Evolutionary conservation across 768 basidiomycete species (phyloP), one percentile per base, ranked within the genome.

Genomic region (Termitomyces sp.): DNA sequence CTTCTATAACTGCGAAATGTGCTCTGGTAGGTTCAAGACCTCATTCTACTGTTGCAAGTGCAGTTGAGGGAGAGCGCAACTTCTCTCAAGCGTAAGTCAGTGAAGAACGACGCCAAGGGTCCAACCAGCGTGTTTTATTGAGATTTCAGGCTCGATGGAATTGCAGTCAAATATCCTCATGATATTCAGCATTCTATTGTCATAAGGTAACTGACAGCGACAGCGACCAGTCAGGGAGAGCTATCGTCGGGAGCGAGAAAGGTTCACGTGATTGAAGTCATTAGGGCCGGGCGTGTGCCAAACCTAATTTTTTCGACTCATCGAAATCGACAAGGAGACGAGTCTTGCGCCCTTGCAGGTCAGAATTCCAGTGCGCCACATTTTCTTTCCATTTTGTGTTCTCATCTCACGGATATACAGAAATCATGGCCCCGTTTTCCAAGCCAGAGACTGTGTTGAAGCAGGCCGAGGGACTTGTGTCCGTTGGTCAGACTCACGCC

Each of bases 391-490:
- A 24, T 5, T 14, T 15, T n/a, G 19, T 14, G 3, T 1, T 17
- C 2, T 14, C 42, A 51, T 59, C 43, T 58, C 34, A 51, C 30
- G 32, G 5, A 22, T 12, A 21, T 47, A 24, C 50, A 64, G 60
- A 51, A 54, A 73, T 51, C 53, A 94, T 94, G 91, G 88, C 92
- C 61, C 92, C 91, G 63, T 91, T 90, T 72, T 84, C 88, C 52
- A 93, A 92, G 70, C 92, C 91, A 47, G 90, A 93, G 74, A 89
- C 91, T 32, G 87, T 93, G 59, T 79, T 93, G 65, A 93, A 93
- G 77, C 90, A 91, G 68, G 90, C 91, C n/a, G 90, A 94, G 65
- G 93, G 93, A 56, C 90, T 96, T 53, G 85, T 96, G 64, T 90
- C 90, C 56, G 93, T 95, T 64, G 89, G 90, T 26, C 93, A 95